Percentiles rank a stretch among this genome's conserved stretches.
These are phyloP conservation scores for Camellia japonica DNA, from an alignment of 148 eudicot species.

Conservation along the genomic window DNA sequence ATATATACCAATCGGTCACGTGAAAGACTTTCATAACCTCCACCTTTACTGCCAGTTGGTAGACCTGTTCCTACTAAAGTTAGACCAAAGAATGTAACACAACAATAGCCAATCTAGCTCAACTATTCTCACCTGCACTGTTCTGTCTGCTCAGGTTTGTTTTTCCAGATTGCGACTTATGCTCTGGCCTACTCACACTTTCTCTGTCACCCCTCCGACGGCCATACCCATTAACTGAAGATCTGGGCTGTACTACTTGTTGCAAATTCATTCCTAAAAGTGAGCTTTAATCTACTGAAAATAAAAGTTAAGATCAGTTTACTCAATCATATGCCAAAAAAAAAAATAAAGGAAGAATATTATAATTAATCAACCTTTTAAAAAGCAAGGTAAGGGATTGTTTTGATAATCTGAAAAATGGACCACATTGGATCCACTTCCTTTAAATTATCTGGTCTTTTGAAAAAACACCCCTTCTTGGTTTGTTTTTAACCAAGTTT, in stretches of 20 bases:
- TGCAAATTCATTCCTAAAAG: constrained; percentile 64
- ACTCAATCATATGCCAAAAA: neutral
- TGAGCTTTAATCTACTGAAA: constrained; percentile 22
- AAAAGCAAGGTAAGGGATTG: neutral
- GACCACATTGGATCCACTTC: neutral
- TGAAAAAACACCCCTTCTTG: neutral
- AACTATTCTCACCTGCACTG: constrained; percentile 42
- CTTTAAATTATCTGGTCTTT: neutral
- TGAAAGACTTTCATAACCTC: constrained; percentile 45
- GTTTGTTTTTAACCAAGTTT: neutral
- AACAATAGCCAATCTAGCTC: constrained; percentile 12
- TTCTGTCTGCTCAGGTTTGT: constrained; percentile 38
- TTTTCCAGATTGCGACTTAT: constrained; percentile 64
- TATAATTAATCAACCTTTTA: neutral
- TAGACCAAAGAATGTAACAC: constrained; percentile 15
- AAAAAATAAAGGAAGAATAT: neutral
- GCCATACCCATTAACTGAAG: constrained; percentile 69
- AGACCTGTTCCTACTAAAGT: constrained; percentile 33
- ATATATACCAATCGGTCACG: constrained; percentile 69
- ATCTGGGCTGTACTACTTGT: constrained; percentile 59
- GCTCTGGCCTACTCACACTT: constrained; percentile 44
- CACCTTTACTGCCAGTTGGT: constrained; percentile 35
- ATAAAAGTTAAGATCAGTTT: neutral
- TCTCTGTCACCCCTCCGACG: constrained; percentile 65
- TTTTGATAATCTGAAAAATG: neutral